Evolutionary conservation across 192 early-diverging fungal species (phyloP).

Genomic region (Backusella psychrophila): DNA sequence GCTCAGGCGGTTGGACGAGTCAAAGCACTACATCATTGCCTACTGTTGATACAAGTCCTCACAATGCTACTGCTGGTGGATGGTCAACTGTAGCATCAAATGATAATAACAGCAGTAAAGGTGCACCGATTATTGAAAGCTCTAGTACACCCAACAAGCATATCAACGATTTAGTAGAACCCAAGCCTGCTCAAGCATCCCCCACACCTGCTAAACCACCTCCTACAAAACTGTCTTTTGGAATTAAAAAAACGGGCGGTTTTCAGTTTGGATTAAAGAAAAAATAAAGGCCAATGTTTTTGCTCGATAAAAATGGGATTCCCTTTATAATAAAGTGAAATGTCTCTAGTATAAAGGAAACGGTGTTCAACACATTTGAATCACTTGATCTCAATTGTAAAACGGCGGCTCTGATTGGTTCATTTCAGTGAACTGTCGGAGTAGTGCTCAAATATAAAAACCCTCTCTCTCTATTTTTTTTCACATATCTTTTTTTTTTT

Average conservation of each 20-base stretch:
- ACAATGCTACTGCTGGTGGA: not conserved
- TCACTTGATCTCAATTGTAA: too few relatives aligned
- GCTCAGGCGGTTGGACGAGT: not conserved
- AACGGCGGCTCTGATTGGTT: too few relatives aligned
- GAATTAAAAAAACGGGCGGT: conserved; percentile 14
- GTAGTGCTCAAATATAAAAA: too few relatives aligned
- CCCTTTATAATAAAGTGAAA: too few relatives aligned
- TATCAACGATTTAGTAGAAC: not conserved
- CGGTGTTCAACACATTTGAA: too few relatives aligned
- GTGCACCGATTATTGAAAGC: not conserved
- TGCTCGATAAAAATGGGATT: too few relatives aligned
- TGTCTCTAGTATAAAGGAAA: too few relatives aligned
- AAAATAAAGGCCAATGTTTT: not conserved
- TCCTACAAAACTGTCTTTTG: conserved; percentile 23
- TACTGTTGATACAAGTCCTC: not conserved
- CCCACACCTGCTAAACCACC: not conserved
- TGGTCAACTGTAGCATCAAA: not conserved
- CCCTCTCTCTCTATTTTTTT: too few relatives aligned
- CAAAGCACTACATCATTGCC: not conserved
- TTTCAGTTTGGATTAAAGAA: conserved; percentile 30
- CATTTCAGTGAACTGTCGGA: too few relatives aligned
- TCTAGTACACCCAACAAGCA: not conserved
- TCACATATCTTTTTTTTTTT: too few relatives aligned
- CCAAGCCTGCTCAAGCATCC: not conserved
- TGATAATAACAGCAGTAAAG: not conserved